Evolutionary conservation across 73 alveolate genomes (phyloP).

Genomic region (Blepharisma japonicum): DNA sequence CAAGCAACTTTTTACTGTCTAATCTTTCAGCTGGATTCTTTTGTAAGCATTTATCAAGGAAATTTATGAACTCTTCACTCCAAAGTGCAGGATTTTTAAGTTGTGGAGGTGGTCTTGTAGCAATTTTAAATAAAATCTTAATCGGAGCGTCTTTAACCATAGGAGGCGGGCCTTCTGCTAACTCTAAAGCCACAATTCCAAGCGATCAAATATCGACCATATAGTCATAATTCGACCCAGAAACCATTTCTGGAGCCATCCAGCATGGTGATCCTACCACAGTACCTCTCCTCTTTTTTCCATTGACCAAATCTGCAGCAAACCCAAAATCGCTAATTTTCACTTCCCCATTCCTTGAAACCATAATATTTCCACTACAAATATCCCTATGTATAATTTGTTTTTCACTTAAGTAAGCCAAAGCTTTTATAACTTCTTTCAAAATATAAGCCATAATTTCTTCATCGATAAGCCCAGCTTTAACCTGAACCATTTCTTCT

Average conservation of each 20-base stretch:
- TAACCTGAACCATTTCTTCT: no score
- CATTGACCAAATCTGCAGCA: conserved; percentile 55
- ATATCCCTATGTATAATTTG: conserved; percentile 70
- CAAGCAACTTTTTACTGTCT: no score
- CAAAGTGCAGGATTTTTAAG: no score
- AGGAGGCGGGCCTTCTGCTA: conserved; percentile 58
- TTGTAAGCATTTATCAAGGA: no score
- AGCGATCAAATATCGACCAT: conserved; percentile 57
- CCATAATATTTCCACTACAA: conserved; percentile 61
- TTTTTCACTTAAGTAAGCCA: conserved; percentile 58
- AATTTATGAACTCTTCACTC: no score
- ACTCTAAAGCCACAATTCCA: conserved; percentile 57
- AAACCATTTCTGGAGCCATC: conserved; percentile 64
- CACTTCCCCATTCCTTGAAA: conserved; percentile 52
- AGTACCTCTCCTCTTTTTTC: conserved; percentile 60
- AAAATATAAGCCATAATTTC: conserved; percentile 66
- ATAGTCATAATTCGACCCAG: conserved; percentile 42
- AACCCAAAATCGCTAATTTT: conserved; percentile 67
- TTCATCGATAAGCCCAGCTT: conserved; percentile 47
- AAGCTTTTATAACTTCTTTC: conserved; percentile 54
- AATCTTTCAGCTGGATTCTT: no score
- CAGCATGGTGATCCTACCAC: conserved; percentile 56
- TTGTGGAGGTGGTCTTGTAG: no score
- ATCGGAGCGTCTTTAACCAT: no score
- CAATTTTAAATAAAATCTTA: no score